Base-by-base conservation (phyloP, 1,139 yeast species). In the Magnusiomyces clavatus region DNA sequence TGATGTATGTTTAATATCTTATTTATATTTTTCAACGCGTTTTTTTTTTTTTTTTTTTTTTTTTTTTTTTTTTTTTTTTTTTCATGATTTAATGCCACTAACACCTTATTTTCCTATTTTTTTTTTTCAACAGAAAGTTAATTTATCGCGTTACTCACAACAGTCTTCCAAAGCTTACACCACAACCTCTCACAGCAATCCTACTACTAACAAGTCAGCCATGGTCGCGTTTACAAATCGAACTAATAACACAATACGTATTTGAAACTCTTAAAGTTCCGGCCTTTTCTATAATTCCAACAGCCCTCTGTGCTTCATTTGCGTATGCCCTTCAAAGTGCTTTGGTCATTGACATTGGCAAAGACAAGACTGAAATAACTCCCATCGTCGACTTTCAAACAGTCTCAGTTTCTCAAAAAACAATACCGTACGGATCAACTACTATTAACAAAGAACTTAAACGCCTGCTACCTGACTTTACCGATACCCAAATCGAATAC, bases 301-400 rank as follows among this genome's bases (percentile, higher is more conserved):
- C 77, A 40, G 75, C 92, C 1, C 70, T 89, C 47, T 86, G 90
- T 4, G 74, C 90, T 1, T 74, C 84, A 13, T 89, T 82, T 67
- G 94, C 96, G 0, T 77, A 83, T 64, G 82, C 83, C 11, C 71
- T 81, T 17, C 67, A 69, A 34, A 79, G 76, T 53, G 78, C 92
- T 1, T 69, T 84, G 41, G 87, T 92, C 20, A 81, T 92, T 46
- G 95, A 92, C 66, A 76, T 92, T 45, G 97, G 97, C 19, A 73
- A 75, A 55, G 80, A 82, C 43, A 78, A 82, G 59, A 80, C 88
- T 1, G 96, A 88, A 64, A 74, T 92, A 42, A 76, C 83, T 5
- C 94, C 96, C 1, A 80, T 92, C 24, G 69, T 86, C 46, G 94
- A 86, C 54, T 86, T 80, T 61, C 81, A 81, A 54, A 75, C 78